Base-by-base conservation (phyloP, 1,139 yeast genomes). In the Yamadazyma songkhlaensis region DNA sequence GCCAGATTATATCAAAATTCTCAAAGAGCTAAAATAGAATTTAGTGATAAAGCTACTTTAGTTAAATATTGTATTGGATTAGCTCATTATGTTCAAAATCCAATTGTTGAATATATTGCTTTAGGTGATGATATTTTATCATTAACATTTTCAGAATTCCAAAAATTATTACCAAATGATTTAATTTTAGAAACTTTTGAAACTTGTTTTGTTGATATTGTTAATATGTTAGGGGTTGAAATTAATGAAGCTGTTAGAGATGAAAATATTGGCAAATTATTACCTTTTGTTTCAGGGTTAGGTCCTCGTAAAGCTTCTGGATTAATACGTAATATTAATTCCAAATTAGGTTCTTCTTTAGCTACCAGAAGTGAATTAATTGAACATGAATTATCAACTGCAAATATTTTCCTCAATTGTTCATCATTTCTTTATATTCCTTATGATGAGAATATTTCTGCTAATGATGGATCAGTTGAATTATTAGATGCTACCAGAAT, bases 291-390 rank as follows among this genome's bases (percentile, higher is more conserved):
- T 39, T 79, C 95, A 12, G 99, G 99, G 25, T 72, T 92, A 42
- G 99, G 99, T 33, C 95, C 96, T 32, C 83, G 98, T 67, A 92
- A 92, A 58, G 94, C 97, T 0, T 76, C 87, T 22, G 95, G 95
- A 32, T 72, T 94, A 46, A 60, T 90, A 33, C 87, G 90, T 58
- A 86, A 87, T 30, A 81, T 92, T 46, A 88, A 85, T 53, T 70
- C 84, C 44, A 81, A 74, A 56, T 53, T 71, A 33, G 95, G 83
- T 25, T 86, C 79, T 36, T 79, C 75, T 44, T 76, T 79, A 60
- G 72, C 77, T 48, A 85, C 78, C 63, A 72, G 95, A 47, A 74
- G 81, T 39, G 90, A 90, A 46, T 74, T 92, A 50, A 84, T 94
- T 47, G 85, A 90, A 31, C 81, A 80, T 46, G 86, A 82, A 48